These are phyloP conservation scores for Backusella circina DNA, from an alignment of 192 early-diverging fungal species.

Conservation along the genomic window DNA sequence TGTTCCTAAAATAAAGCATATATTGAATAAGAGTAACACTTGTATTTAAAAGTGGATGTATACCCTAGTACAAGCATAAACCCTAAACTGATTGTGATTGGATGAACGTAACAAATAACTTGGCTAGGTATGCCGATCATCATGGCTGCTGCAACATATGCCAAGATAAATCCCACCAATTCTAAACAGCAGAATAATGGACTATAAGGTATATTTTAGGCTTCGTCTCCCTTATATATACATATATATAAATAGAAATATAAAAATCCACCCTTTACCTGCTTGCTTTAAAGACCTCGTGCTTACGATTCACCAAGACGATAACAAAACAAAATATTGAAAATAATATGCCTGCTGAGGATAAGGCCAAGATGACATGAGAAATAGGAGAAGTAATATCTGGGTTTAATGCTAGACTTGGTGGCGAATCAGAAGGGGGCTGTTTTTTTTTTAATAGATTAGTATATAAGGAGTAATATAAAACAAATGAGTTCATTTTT, in stretches of 20 bases:
- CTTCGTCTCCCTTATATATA: background rate
- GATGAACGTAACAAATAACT: constrained; percentile 31
- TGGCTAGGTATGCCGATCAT: constrained; percentile 39
- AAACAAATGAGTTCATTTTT: background rate
- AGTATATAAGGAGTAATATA: background rate
- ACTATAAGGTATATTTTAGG: constrained; percentile 12
- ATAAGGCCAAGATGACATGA: constrained; percentile 32
- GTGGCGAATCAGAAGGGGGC: constrained; percentile 41
- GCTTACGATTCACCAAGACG: constrained; percentile 34
- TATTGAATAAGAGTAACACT: background rate
- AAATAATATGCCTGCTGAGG: constrained; percentile 35
- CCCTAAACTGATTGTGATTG: constrained; percentile 38
- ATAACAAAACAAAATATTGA: constrained; percentile 32
- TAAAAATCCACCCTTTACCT: too few species aligned
- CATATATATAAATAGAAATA: background rate
- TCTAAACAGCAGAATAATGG: constrained; percentile 52
- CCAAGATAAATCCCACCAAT: constrained; percentile 43
- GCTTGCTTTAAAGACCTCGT: constrained; percentile 45
- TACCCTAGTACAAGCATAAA: constrained; percentile 38
- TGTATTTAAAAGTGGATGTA: background rate
- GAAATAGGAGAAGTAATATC: constrained; percentile 35
- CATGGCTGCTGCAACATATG: constrained; percentile 35
- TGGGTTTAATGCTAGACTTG: constrained; percentile 37
- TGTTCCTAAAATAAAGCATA: constrained; percentile 40
- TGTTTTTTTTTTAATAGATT: too few species aligned